Percentiles rank a stretch among this genome's conserved stretches.
These are phyloP conservation scores for Colletotrichum falcatum DNA, from an alignment of 2,329 filamentous ascomycete genomes.

Conservation along the genomic window DNA sequence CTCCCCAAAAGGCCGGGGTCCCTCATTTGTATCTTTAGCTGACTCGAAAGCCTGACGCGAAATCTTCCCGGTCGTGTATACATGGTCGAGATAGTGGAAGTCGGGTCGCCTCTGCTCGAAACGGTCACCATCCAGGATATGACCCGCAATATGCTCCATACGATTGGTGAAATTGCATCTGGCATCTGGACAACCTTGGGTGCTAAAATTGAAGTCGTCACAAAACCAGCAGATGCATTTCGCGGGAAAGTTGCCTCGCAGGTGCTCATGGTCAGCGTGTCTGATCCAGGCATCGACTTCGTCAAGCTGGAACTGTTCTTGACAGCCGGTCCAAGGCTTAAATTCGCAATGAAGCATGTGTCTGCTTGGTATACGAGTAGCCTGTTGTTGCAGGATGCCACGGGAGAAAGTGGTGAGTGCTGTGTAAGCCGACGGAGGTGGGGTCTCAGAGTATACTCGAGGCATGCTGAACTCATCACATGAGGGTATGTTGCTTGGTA, in stretches of 20 bases:
- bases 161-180: slow-evolving; percentile 52
- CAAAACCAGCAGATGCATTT: slow-evolving; percentile 65
- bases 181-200: slow-evolving; percentile 38
- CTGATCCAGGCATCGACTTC: slow-evolving; percentile 58
- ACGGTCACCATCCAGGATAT: slow-evolving; percentile 51
- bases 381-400: neutral
- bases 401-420: slow-evolving; percentile 30
- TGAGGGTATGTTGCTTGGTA: neutral
- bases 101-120: slow-evolving; percentile 34
- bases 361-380: slow-evolving; percentile 26
- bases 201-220: slow-evolving; percentile 49
- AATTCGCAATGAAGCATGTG: slow-evolving; percentile 61
- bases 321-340: slow-evolving; percentile 51
- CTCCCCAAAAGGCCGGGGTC: neutral
- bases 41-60: slow-evolving; percentile 7
- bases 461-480: slow-evolving; percentile 10
- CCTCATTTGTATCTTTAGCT: slow-evolving; percentile 21
- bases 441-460: slow-evolving; percentile 40
- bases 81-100: slow-evolving; percentile 32
- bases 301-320: slow-evolving; percentile 51
- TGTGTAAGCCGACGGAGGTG: slow-evolving; percentile 43
- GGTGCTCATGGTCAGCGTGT: slow-evolving; percentile 57
- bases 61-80: slow-evolving; percentile 15
- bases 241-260: slow-evolving; percentile 50
- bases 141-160: slow-evolving; percentile 63